Evolutionary conservation across 352 stramenopile genomes (phyloP), one percentile per base, ranked within the genome.

Genomic region (Globisporangium cylindrosporum): DNA sequence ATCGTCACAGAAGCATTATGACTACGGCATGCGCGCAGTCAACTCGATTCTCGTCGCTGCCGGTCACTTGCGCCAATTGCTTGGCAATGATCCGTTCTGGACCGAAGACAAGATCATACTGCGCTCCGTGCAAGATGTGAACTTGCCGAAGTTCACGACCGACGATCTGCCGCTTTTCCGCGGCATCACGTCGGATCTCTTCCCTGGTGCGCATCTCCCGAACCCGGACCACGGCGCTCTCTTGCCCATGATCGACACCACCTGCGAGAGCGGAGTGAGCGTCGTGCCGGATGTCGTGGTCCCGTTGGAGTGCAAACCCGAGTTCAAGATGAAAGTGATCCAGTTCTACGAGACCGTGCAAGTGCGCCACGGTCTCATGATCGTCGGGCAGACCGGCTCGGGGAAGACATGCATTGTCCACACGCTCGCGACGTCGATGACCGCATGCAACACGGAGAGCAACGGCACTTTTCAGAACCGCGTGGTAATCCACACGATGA

Each of bases 331-430:
- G 82, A 95, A 94, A 55, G 82, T 98, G 12, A 84, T 98, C 7
- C 92, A 98, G 74, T 94, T 98, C 48, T 98, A 98, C 75, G 95
- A 98, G 67, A 98, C 97, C 0, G 85, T 94, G 60, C 87, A 98
- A 20, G 95, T 98, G 25, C 86, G 95, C 14, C 95, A 98, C 68
- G 95, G 95, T 0, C 93, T 98, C 59, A 98, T 98, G 95, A 96
- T 98, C 62, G 95, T 98, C 4, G 95, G 95, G 0, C 80, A 95
- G 24, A 97, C 95, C 0, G 97, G 96, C 15, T 96, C 87, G 0
- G 95, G 95, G 0, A 99, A 99, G 63, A 98, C 89, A n/a, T 96
- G 89, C 69, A 93, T 97, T 2, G 89, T 98, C 0, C 86, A 95
- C 61, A 82, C 86, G 8, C 70, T 98, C 0, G 89, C 88, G 15